These are phyloP conservation scores for Aspergillus tanneri DNA, from an alignment of 2,329 filamentous ascomycete species.

Conservation along the genomic window DNA sequence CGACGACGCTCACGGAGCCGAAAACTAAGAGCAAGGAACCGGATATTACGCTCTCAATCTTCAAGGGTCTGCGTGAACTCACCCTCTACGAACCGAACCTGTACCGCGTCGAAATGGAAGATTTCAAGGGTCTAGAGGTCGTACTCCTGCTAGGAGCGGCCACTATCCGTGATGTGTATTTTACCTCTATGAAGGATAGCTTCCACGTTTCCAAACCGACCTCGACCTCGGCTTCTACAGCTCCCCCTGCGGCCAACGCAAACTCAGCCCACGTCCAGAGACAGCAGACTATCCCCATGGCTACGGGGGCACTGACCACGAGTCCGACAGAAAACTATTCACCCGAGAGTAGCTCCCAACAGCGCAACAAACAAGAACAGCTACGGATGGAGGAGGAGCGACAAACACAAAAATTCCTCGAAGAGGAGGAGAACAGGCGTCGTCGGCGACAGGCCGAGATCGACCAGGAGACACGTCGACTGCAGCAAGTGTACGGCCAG, in stretches of 20 bases:
- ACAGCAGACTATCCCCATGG: conserved; percentile 3
- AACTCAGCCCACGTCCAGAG: not conserved
- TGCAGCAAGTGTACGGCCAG: conserved; percentile 59
- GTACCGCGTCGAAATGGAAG: conserved; percentile 85
- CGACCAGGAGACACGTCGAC: conserved; percentile 74
- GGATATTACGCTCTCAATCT: conserved; percentile 91
- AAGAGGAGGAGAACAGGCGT: conserved; percentile 54
- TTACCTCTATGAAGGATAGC: conserved; percentile 64
- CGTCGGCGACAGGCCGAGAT: conserved; percentile 54
- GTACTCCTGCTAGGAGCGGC: conserved; percentile 64
- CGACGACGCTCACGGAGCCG: conserved; percentile 58
- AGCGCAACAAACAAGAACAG: conserved; percentile 33
- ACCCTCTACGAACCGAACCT: conserved; percentile 94
- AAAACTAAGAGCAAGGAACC: conserved; percentile 83
- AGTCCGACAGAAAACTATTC: not conserved
- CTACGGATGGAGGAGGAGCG: conserved; percentile 52
- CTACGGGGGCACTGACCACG: conserved; percentile 2
- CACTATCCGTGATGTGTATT: conserved; percentile 63
- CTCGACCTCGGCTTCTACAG: conserved; percentile 26
- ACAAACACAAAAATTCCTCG: conserved; percentile 53
- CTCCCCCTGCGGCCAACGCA: not conserved
- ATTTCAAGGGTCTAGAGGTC: conserved; percentile 88
- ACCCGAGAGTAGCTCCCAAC: conserved; percentile 15
- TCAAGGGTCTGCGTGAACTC: conserved; percentile 71
- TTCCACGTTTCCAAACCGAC: conserved; percentile 64